Evolutionary conservation across 2,329 filamentous ascomycete species (phyloP).

Genomic region (Xylariaceae sp.): DNA sequence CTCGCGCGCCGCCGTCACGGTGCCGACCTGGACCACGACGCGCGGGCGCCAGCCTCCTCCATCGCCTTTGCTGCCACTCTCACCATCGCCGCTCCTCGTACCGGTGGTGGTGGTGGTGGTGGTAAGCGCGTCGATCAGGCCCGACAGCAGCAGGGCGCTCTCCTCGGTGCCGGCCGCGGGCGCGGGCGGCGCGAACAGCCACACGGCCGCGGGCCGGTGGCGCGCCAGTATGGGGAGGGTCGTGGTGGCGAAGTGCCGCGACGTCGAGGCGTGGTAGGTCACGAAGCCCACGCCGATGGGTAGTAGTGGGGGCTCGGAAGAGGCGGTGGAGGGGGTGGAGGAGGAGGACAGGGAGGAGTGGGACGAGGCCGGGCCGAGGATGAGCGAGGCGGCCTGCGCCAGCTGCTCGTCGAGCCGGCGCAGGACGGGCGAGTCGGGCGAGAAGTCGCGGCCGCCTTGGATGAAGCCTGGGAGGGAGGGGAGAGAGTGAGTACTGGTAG

Average conservation of each 20-base stretch:
- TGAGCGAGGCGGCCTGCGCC: conserved; percentile 14
- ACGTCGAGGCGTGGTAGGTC: conserved; percentile 39
- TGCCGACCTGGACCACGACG: conserved; percentile 45
- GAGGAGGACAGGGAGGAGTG: too few species aligned
- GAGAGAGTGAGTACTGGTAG: neutral
- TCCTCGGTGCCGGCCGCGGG: conserved; percentile 12
- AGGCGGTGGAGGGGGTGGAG: conserved; percentile 17
- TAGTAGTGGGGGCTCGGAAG: conserved; percentile 21
- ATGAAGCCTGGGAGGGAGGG: conserved; percentile 21
- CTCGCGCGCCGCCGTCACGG: conserved; percentile 35
- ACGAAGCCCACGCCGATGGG: conserved; percentile 57
- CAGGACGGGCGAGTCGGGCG: conserved; percentile 21
- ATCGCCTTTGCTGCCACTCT: too few species aligned
- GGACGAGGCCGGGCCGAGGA: conserved; percentile 9
- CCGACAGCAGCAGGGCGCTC: conserved; percentile 13
- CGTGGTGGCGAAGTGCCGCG: conserved; percentile 32
- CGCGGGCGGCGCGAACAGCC: conserved; percentile 57
- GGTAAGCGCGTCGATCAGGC: conserved; percentile 6
- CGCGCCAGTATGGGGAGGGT: conserved; percentile 42
- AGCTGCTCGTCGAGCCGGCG: conserved; percentile 26
- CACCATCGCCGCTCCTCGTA: too few species aligned
- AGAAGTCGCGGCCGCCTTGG: conserved; percentile 26
- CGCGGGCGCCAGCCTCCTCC: conserved; percentile 24
- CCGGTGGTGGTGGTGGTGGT: too few species aligned
- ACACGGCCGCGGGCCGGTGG: conserved; percentile 52